A percentile compares a stretch with the other conserved stretches of the same genome.
Evolutionary conservation across 805 yeast genomes (phyloP).

Genomic region (Saccharomycopsis fibuligera): DNA sequence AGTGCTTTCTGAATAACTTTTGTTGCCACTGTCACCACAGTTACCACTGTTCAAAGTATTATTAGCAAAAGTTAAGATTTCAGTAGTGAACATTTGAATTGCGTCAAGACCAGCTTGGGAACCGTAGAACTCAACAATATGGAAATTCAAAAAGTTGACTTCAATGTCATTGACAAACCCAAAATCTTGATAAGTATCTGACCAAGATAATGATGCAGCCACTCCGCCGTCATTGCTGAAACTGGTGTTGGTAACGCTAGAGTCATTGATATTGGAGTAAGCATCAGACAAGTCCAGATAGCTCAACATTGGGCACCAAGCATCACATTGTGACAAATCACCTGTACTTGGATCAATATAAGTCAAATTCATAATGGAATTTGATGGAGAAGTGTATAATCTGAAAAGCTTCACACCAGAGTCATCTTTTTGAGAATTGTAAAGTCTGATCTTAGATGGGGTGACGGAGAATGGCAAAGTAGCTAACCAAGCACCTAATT

Average conservation of each 20-base stretch:
- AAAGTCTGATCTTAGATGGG: constrained; percentile 71
- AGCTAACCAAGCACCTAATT: constrained; percentile 63
- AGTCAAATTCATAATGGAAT: constrained; percentile 87
- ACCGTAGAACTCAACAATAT: constrained; percentile 66
- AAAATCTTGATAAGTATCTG: constrained; percentile 66
- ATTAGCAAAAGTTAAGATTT: constrained; percentile 63
- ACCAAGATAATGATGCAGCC: constrained; percentile 32
- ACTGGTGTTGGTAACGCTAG: constrained; percentile 22
- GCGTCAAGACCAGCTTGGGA: constrained; percentile 63
- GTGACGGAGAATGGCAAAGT: constrained; percentile 46
- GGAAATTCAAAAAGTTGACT: constrained; percentile 55
- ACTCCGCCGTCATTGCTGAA: constrained; percentile 27
- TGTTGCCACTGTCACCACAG: constrained; percentile 34
- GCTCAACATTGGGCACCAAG: constrained; percentile 73
- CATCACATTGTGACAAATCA: constrained; percentile 63
- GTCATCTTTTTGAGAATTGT: constrained; percentile 45
- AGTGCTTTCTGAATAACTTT: constrained; percentile 26
- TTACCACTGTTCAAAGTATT: constrained; percentile 61
- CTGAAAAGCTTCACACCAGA: constrained; percentile 60
- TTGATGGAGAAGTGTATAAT: constrained; percentile 67
- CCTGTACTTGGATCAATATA: constrained; percentile 72
- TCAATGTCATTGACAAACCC: constrained; percentile 64
- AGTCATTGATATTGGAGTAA: constrained; percentile 26
- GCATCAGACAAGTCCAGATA: constrained; percentile 30
- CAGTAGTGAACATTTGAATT: constrained; percentile 56